Percentiles rank a stretch among this genome's conserved stretches.
phyloP scores from a whole-genome alignment of 2,329 filamentous ascomycete species.

The Nemania abortiva region DNA sequence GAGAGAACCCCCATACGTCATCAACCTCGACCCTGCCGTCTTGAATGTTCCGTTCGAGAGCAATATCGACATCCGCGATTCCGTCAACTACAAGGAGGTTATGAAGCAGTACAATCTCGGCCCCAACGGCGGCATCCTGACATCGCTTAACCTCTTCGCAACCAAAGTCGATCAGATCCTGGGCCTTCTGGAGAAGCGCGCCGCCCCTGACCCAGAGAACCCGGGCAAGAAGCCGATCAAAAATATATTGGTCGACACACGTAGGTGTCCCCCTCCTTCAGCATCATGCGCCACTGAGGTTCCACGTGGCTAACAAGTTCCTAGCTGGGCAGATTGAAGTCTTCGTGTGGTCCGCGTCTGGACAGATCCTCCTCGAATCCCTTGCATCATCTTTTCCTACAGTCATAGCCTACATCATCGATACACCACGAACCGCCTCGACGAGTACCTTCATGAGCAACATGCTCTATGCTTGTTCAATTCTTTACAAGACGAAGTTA shows the following conservation, averaged over 20 bases:
- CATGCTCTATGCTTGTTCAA: constrained; percentile 99
- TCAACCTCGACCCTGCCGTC: constrained; percentile 97
- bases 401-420: constrained; percentile 96
- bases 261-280: constrained; percentile 44
- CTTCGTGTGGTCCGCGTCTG: constrained; percentile 97
- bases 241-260: constrained; percentile 93
- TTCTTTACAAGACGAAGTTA: constrained; percentile 97
- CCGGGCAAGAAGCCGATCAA: constrained; percentile 74
- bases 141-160: constrained; percentile 93
- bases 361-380: constrained; percentile 92
- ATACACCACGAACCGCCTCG: constrained; percentile 91
- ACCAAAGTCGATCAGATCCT: constrained; percentile 99
- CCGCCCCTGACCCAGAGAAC: constrained; percentile 71
- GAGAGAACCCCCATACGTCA: constrained; percentile 87
- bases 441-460: constrained; percentile 99
- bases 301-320: constrained; percentile 14
- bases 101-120: constrained; percentile 99
- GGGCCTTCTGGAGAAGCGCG: constrained; percentile 87
- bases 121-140: constrained; percentile 96
- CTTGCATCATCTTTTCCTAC: constrained; percentile 95
- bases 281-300: background rate
- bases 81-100: constrained; percentile 99
- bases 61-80: constrained; percentile 99
- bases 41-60: constrained; percentile 92
- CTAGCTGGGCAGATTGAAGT: constrained; percentile 92